These are phyloP conservation scores for Psilocybe tampanensis DNA, from an alignment of 768 basidiomycete genomes.

Conservation along the genomic window DNA sequence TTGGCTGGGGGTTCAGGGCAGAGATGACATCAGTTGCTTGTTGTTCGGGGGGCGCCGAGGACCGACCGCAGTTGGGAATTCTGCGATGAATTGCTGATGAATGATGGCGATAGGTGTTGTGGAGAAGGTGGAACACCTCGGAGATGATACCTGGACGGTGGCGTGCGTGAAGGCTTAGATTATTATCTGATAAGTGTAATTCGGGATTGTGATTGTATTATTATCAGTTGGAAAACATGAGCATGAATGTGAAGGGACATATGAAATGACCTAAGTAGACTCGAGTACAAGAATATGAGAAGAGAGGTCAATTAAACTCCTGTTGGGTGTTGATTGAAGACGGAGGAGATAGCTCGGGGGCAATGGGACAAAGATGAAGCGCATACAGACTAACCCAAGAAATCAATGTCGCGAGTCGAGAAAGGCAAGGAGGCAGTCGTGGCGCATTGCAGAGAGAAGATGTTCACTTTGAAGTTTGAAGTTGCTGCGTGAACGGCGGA, in stretches of 20 bases:
- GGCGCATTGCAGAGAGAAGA: background rate
- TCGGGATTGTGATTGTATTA: background rate
- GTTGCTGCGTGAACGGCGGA: constrained; percentile 1
- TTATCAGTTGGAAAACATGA: background rate
- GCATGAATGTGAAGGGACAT: background rate
- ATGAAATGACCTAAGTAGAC: background rate
- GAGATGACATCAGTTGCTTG: background rate
- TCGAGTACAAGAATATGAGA: background rate
- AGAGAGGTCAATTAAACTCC: background rate
- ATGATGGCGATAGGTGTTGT: background rate
- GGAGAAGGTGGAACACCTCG: background rate
- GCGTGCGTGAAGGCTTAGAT: background rate
- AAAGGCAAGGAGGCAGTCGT: background rate
- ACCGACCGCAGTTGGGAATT: background rate
- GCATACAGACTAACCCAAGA: background rate
- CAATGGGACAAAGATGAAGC: background rate
- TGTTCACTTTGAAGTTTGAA: too few relatives aligned
- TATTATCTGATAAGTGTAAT: constrained; percentile 4
- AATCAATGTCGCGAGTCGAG: background rate
- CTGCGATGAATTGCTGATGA: background rate
- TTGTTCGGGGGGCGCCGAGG: background rate
- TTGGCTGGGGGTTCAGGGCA: background rate
- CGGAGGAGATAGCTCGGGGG: constrained; percentile 1
- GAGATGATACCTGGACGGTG: background rate
- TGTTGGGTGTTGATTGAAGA: background rate